Evolutionary conservation across 2,329 filamentous ascomycete species (phyloP), one percentile per base, ranked within the genome.

Genomic region (Aspergillus piperis): DNA sequence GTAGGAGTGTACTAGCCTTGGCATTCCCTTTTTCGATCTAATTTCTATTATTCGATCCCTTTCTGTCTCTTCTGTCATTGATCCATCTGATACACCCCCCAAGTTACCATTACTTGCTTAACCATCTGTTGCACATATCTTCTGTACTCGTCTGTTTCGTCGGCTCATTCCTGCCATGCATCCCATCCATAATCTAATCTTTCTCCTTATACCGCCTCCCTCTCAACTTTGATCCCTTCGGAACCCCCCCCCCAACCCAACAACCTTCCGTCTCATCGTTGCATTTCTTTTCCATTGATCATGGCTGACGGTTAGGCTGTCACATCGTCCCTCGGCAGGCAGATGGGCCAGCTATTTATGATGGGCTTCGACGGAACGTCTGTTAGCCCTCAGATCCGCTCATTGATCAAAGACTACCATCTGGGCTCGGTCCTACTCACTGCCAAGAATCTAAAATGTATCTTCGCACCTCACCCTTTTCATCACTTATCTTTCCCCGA

Each of bases 371-470:
- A 88, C 78, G 86, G 86, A 52, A 87, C 85, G 47, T 79, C 81
- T 47, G 84, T 88, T 59, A 87, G 84, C 65, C 83, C 84, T 54
- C 83, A 88, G 73, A 87, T 88, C 68, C 82, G 81, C 66, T 82
- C 82, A 50, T 80, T 88, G 47, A 88, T 88, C 67, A 82, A 87
- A 69, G 79, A 87, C 65, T 83, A 88, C 74, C 90, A 98, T 74
- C 83, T 99, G 51, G 95, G 95, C 58, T 95, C 92, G 55, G 90
- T 98, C 71, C 71, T 85, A 79, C 74, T 88, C 57, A 86, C 85
- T 47, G 86, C 86, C 50, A 88, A 88, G 73, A 88, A 88, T 68
- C 75, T 88, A 48, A 87, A 86, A 81, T 88, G 86, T 88, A 77
- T 64, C 82, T 30, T 38, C 27, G 19, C 19, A 36, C 30, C 13